Evolutionary conservation across 805 yeast genomes (phyloP), one percentile per base, ranked within the genome.

Genomic region (Saccharomyces cerevisiae): DNA sequence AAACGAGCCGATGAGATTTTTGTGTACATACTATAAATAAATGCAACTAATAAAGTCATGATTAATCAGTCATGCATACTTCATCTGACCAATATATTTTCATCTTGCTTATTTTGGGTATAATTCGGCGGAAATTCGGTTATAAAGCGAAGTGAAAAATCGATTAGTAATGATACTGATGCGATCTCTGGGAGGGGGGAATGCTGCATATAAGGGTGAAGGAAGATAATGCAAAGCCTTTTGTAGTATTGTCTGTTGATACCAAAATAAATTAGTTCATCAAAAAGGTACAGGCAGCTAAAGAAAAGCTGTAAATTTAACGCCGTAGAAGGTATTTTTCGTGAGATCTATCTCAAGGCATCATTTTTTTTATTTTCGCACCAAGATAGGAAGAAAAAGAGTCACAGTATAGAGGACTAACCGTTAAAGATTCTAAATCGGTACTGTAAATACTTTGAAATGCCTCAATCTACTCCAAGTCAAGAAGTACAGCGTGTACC

Each of bases 401-500:
- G 11, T 36, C 43, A n/a, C 17, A n/a, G n/a, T n/a, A 36, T 36
- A 36, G 43, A 36, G 11, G 11, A n/a, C 17, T 36, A 36, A 36
- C 22, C 9, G 17, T 36, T 17, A 36, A 6, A 36, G 43, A 36
- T 9, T n/a, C 17, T 13, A 21, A 36, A 36, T 5, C 11, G 22
- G 3, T 2, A 5, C 24, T 9, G 13, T 10, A 30, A 48, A 17
- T 48, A 48, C 10, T 1, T n/a, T n/a, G 41, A 9, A 29, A 48
- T 31, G 51, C 43, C 51, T 8, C 43, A 48, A 22, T 26, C 47
- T 24, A 17, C 24, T n/a, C 9, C 27, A 14, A 41, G 6, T 9
- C 46, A 48, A 46, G 43, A 36, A 17, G 43, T 17, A 17, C 46
- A 22, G 31, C 46, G 17, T 14, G 56, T 59, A 3, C 53, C 57